Base-by-base conservation (phyloP, 2,329 filamentous ascomycete species). In the Lomentospora prolificans region DNA sequence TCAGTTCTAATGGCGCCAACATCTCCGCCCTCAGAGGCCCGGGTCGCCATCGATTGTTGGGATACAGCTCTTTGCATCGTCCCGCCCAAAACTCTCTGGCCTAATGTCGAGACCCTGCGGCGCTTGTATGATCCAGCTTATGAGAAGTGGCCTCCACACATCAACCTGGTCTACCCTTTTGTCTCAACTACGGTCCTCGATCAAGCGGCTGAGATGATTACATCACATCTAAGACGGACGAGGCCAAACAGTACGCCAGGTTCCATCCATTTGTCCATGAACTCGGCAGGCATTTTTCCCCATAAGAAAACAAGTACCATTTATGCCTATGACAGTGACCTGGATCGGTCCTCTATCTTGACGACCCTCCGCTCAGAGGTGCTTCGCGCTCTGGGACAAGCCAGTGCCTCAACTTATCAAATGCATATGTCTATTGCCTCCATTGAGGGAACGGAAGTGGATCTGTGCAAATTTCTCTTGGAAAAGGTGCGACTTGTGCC, bases 141-240 rank as follows among this genome's bases (percentile, higher is more conserved):
- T 60, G 71, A 70, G 25, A 79, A 74, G 66, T 87, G 85, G 84
- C 82, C 84, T 3, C 80, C 83, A 10, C 84, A 87, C 61, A 64
- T 87, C 62, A 87, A 86, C 60, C 66, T 87, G 25, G 61, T 86
- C 22, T 87, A 87, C 63, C 85, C 84, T 0, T 87, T 86, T 64
- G 80, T 85, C 5, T 64, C 67, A 2, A 67, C 72, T 0, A 73
- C 78, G 2, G 60, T 61, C 7, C 70, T 87, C 2, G 61, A 68
- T 1, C 61, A 64, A 19, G 80, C 77, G 2, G 68, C 69, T 1
- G 64, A 70, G 3, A 63, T 66, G 12, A 69, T 79, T 33, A 62
- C 70, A 27, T 63, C 70, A 2, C 63, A 65, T n/a, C 52, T 76
- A 56, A 58, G 14, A 54, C 39, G 14, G 22, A 50, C 19, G n/a